These are phyloP conservation scores for Fibroporia radiculosa DNA, from an alignment of 768 basidiomycete species.

Conservation along the genomic window DNA sequence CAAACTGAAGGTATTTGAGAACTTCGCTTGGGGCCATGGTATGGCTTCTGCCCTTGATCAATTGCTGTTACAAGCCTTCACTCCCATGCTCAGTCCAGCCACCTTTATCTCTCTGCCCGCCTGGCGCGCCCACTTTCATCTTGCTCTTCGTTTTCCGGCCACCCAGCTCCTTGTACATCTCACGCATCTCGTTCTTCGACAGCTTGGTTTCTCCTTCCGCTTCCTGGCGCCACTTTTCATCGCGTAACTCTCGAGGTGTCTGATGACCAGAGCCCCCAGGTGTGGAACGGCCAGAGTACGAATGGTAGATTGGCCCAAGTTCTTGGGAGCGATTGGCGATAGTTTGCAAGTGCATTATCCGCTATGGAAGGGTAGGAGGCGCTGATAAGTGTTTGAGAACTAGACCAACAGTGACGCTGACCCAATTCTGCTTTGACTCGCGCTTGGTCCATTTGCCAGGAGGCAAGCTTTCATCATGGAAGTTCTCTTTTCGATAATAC, in stretches of 20 bases:
- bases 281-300: slow-evolving; percentile 37
- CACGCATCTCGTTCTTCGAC: slow-evolving; percentile 80
- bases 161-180: slow-evolving; percentile 85
- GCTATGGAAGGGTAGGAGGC: slow-evolving; percentile 30
- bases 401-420: slow-evolving; percentile 24
- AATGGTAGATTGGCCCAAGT: slow-evolving; percentile 27
- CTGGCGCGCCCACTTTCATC: slow-evolving; percentile 51
- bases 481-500: slow-evolving; percentile 80
- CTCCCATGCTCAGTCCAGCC: slow-evolving; percentile 52
- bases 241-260: slow-evolving; percentile 71
- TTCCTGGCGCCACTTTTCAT: slow-evolving; percentile 64
- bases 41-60: no score
- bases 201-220: slow-evolving; percentile 47
- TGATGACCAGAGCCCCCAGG: slow-evolving; percentile 55
- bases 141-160: slow-evolving; percentile 77
- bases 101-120: slow-evolving; percentile 61
- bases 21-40: no score
- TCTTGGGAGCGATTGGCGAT: slow-evolving; percentile 32
- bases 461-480: slow-evolving; percentile 71
- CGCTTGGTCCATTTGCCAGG: slow-evolving; percentile 87
- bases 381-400: neutral
- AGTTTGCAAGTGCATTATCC: slow-evolving; percentile 38
- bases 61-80: no score
- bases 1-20: no score
- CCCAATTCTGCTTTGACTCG: slow-evolving; percentile 94